These are phyloP conservation scores for Sphagnum tenellum DNA, from an alignment of 225 moss, liverwort and hornwort species.

Conservation along the genomic window DNA sequence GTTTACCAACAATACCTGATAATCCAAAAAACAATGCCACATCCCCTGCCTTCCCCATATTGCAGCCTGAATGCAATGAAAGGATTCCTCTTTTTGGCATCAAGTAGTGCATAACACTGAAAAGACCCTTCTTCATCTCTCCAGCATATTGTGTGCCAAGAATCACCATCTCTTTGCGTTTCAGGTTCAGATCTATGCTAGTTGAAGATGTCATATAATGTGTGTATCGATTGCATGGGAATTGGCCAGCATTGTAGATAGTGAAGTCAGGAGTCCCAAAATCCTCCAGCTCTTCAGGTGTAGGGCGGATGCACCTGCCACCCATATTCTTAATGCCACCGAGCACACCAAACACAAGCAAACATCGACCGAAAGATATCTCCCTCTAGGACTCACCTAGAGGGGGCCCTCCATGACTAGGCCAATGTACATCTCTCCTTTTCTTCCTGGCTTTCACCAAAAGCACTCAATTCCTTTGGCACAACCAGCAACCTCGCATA, in stretches of 20 bases:
- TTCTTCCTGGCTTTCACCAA: slow-evolving; percentile 5
- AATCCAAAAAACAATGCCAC: slow-evolving; percentile 99
- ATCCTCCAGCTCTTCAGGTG: slow-evolving; percentile 99
- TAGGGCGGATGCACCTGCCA: slow-evolving; percentile 99
- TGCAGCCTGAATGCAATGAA: slow-evolving; percentile 99
- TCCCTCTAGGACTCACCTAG: slow-evolving; percentile 7
- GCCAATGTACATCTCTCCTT: slow-evolving; percentile 12
- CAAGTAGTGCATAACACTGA: slow-evolving; percentile 99
- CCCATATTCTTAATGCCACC: slow-evolving; percentile 91
- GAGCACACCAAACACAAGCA: slow-evolving; percentile 56
- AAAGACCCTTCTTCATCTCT: slow-evolving; percentile 99
- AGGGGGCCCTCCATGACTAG: slow-evolving; percentile 7
- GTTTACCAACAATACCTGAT: slow-evolving; percentile 98
- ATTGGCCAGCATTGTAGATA: slow-evolving; percentile 99
- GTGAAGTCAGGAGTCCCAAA: slow-evolving; percentile 99
- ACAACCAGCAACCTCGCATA: slow-evolving; percentile 3
- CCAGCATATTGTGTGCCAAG: slow-evolving; percentile 99
- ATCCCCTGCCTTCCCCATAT: slow-evolving; percentile 99
- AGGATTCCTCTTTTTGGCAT: slow-evolving; percentile 99
- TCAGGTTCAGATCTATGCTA: slow-evolving; percentile 99
- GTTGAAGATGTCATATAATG: slow-evolving; percentile 99
- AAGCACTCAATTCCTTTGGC: slow-evolving; percentile 2
- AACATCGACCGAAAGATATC: slow-evolving; percentile 26
- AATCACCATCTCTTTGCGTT: slow-evolving; percentile 99
- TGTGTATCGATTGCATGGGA: slow-evolving; percentile 99